Conservation (phyloP, 768 basidiomycete species). For the Collybiopsis luxurians region DNA sequence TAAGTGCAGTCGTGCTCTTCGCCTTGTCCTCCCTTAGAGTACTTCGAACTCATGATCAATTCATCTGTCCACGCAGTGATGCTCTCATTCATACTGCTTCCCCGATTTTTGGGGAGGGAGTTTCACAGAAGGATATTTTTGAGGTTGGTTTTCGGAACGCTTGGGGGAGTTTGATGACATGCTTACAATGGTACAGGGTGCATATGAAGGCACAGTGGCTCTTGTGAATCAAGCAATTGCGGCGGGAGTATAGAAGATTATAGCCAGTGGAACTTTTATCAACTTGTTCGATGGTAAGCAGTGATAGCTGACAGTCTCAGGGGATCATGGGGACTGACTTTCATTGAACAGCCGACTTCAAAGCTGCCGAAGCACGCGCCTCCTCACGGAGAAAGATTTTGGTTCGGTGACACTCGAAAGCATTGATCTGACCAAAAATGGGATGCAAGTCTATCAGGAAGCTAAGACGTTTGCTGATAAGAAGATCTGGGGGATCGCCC, state of each 20-base stretch:
- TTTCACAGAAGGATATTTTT: not conserved
- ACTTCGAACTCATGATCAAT: too few relatives aligned
- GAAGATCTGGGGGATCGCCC: slow-evolving; percentile 7
- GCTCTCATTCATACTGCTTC: slow-evolving; percentile 7
- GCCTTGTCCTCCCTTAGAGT: too few relatives aligned
- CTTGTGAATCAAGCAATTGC: slow-evolving; percentile 11
- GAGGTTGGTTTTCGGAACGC: too few relatives aligned
- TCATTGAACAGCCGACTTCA: not conserved
- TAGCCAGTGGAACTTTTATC: slow-evolving; percentile 9
- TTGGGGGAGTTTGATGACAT: too few relatives aligned
- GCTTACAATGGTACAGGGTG: not conserved
- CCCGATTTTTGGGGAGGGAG: not conserved
- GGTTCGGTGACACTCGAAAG: slow-evolving; percentile 8
- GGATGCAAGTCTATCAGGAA: not conserved
- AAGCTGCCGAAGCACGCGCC: not conserved
- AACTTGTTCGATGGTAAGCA: slow-evolving; percentile 6
- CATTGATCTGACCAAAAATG: slow-evolving; percentile 1
- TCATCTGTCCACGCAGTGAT: too few relatives aligned
- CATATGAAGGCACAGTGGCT: slow-evolving; percentile 8
- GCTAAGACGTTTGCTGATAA: slow-evolving; percentile 8
- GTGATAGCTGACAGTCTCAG: too few relatives aligned
- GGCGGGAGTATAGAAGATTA: slow-evolving; percentile 11
- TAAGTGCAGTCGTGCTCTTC: too few relatives aligned
- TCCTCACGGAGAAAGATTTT: slow-evolving; percentile 7
- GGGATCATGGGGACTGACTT: too few relatives aligned